A percentile compares a stretch with the other conserved stretches of the same genome.
Conservation (phyloP, 2,329 filamentous ascomycete species). For the Tolypocladium endophyticum region DNA sequence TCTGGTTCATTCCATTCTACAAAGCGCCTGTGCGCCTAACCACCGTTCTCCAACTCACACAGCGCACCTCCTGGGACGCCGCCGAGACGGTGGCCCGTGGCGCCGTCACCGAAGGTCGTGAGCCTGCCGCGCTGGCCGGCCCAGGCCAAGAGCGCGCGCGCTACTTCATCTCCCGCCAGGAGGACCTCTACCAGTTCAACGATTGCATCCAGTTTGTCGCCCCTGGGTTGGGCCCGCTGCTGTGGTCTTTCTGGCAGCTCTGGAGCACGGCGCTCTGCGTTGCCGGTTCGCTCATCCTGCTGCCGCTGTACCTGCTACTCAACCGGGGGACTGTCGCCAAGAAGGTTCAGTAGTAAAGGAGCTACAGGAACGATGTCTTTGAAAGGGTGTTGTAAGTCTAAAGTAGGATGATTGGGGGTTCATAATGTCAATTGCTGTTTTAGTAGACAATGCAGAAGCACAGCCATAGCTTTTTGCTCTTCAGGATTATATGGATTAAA, state of each 20-base stretch:
- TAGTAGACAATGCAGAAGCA: not conserved
- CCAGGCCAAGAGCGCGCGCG: slow-evolving; percentile 11
- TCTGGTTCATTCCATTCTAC: slow-evolving; percentile 72
- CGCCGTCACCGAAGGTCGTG: slow-evolving; percentile 3
- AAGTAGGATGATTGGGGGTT: not conserved
- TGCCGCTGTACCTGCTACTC: slow-evolving; percentile 22
- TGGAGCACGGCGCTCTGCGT: slow-evolving; percentile 56
- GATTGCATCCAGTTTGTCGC: slow-evolving; percentile 66
- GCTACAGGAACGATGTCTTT: not conserved
- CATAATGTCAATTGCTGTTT: not conserved
- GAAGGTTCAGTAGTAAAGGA: slow-evolving; percentile 3
- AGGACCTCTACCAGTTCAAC: slow-evolving; percentile 71
- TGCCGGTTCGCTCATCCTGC: slow-evolving; percentile 36
- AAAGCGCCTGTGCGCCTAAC: slow-evolving; percentile 56
- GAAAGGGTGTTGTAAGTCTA: not conserved
- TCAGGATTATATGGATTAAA: too few species aligned
- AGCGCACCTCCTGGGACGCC: slow-evolving; percentile 21
- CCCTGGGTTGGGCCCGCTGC: slow-evolving; percentile 44
- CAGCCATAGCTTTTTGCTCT: too few species aligned
- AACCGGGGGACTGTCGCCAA: slow-evolving; percentile 11
- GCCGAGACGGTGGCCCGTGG: not conserved
- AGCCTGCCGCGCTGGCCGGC: slow-evolving; percentile 7
- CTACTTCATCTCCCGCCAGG: slow-evolving; percentile 67
- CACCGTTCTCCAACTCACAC: slow-evolving; percentile 53
- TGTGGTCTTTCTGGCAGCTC: slow-evolving; percentile 51